Base-by-base conservation (phyloP, 1,139 yeast species). In the Scheffersomyces titani region DNA sequence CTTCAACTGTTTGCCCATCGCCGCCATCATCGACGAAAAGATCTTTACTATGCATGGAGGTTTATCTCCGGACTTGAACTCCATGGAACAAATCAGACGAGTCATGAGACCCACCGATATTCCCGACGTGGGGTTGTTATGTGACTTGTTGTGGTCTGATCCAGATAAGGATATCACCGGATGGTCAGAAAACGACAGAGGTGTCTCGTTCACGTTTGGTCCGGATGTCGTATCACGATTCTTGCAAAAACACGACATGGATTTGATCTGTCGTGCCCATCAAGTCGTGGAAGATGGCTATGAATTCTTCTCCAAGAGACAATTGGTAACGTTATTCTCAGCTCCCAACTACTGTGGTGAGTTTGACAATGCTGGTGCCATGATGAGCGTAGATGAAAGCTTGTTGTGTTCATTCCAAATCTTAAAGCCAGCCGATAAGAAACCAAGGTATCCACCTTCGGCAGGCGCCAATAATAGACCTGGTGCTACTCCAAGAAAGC, bases 1-100 rank as follows among this genome's bases (percentile, higher is more conserved):
- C 77, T 94, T 94, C 83, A 94, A 94, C 82, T 92, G 98, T 76
- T 84, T 94, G 73, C 99, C 99, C 61, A 93, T 94, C 73, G 98
- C 98, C 58, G 98, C 98, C 57, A 93, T 93, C 67, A 91, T 94
- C 65, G 98, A 93, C 73, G 98, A 93, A 74, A 93, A 93, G 81
- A 94, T 94, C 75, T 93, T 94, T 74, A 91, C 98, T 63, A 92
- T 94, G 97, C 99, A 94, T 77, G 99, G 99, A 68, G 99, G 99
- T 59, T 84, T 94, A 67, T 90, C 97, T 44, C 99, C 99, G 53
- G 98, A 93, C 77, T 86, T 94, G 73, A 93, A 92, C 79, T 87
- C 96, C 56, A 92, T 94, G 98, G 98, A 93, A 75, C 98, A 94
- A 78, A 93, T 94, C 70, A 89, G 98, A 81, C 87, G 97, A 72